Evolutionary conservation across 1,284 basidiomycete species (phyloP).

Genomic region (Melampsora larici-populina): DNA sequence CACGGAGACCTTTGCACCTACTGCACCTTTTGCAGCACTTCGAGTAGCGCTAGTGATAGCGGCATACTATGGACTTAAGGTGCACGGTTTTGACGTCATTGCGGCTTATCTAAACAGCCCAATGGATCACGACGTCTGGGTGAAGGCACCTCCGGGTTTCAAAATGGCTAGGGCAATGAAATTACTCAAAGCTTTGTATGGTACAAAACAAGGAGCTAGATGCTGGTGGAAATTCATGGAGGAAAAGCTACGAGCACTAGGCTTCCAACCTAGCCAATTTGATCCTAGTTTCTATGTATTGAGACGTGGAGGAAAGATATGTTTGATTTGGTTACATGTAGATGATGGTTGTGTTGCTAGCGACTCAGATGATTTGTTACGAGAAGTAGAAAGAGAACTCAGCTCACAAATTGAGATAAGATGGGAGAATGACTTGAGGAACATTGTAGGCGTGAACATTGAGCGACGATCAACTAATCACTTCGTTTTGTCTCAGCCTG

Average conservation of each 20-base stretch:
- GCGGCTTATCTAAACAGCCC: too few species aligned
- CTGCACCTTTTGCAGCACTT: too few species aligned
- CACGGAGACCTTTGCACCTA: too few species aligned
- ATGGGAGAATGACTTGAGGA: neutral
- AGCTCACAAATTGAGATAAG: neutral
- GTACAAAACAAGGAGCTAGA: too few species aligned
- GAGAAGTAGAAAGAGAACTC: neutral
- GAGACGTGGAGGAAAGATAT: neutral
- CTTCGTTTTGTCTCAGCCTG: neutral
- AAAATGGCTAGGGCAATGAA: too few species aligned
- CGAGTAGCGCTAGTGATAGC: too few species aligned
- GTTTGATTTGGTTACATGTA: constrained; percentile 23
- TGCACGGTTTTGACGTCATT: too few species aligned
- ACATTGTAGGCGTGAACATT: neutral
- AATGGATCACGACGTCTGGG: too few species aligned
- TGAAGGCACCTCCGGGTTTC: too few species aligned
- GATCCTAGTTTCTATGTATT: constrained; percentile 3
- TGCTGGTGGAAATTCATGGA: too few species aligned
- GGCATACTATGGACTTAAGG: too few species aligned
- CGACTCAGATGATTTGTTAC: neutral
- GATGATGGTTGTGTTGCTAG: neutral
- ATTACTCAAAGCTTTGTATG: too few species aligned
- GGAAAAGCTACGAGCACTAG: neutral
- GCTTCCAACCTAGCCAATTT: neutral
- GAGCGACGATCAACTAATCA: neutral